Base-by-base conservation (phyloP, 768 basidiomycete species). In the Kwoniella sp. region DNA sequence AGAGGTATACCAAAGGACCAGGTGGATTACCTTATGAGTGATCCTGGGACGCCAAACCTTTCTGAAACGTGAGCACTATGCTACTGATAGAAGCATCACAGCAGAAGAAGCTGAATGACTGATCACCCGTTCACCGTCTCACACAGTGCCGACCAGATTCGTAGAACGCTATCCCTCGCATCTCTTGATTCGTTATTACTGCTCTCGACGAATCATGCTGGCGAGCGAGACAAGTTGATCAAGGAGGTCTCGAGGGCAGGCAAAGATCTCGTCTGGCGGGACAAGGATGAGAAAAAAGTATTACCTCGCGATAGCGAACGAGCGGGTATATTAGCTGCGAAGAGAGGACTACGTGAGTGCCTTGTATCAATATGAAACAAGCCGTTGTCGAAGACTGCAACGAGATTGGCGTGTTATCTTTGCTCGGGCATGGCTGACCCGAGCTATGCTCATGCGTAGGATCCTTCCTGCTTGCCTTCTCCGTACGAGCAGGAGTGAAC, bases 401-500 rank as follows among this genome's bases (percentile, higher is more conserved):
- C n/a, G n/a, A n/a, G n/a, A n/a, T n/a, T n/a, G n/a, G n/a, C n/a
- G n/a, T n/a, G n/a, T n/a, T n/a, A n/a, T n/a, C 7, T n/a, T 53
- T 40, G 12, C 4, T 21, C 17, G 33, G 53, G 50, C 47, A 55
- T 65, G 0, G 60, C 49, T 33, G n/a, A 55, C 36, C 13, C 33
- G 10, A 40, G 37, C 26, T 53, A 8, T n/a, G 12, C 8, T 27
- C 17, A 5, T 33, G 33, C 13, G 2, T 71, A 94, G 92, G 93
- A 60, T 90, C 94, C 24, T 89, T 87, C 15, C 79, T 86, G 0
- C 82, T 97, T 19, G 92, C 89, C 0, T 92, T 90, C 68, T 85
- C 85, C 33, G 87, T 95, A 33, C 85, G 94, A 22, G 89, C 91
- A 0, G 87, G 88, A 22, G 84, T 98, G 26, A 96, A 92, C 74